These are phyloP conservation scores for Heliophila coronopifolia DNA, from an alignment of 441 rosid genomes.

Conservation along the genomic window DNA sequence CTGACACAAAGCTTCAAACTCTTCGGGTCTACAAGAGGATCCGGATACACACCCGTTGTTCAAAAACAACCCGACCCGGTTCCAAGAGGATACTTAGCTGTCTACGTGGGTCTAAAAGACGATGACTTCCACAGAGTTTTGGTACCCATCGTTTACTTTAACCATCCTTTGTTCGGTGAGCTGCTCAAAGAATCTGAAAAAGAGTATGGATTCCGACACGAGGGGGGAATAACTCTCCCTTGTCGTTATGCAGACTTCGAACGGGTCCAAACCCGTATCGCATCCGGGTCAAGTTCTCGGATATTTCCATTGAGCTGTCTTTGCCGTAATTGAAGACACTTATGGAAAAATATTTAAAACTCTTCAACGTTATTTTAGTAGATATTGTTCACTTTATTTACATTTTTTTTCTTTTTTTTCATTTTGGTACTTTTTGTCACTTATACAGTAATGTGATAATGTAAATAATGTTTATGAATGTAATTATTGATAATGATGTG, in stretches of 20 bases:
- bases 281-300: constrained; percentile 37
- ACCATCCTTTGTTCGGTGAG: constrained; percentile 79
- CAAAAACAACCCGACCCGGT: constrained; percentile 31
- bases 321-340: constrained; percentile 25
- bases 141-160: constrained; percentile 73
- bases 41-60: constrained; percentile 33
- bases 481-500: constrained; percentile 28
- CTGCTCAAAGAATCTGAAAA: constrained; percentile 58
- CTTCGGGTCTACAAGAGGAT: constrained; percentile 30
- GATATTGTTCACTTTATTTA: constrained; percentile 4
- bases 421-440: constrained; percentile 13
- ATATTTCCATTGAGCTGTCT: constrained; percentile 37
- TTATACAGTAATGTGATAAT: constrained; percentile 13
- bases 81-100: constrained; percentile 69
- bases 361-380: neutral
- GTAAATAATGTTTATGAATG: too few relatives aligned
- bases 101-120: constrained; percentile 65
- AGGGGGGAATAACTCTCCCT: constrained; percentile 83
- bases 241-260: constrained; percentile 73
- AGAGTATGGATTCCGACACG: constrained; percentile 65
- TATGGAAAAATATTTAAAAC: neutral
- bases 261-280: constrained; percentile 59
- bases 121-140: constrained; percentile 62
- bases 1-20: constrained; percentile 39
- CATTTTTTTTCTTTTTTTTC: neutral